Conservation (phyloP, 768 basidiomycete genomes). For the Leccinum longicurvipes region DNA sequence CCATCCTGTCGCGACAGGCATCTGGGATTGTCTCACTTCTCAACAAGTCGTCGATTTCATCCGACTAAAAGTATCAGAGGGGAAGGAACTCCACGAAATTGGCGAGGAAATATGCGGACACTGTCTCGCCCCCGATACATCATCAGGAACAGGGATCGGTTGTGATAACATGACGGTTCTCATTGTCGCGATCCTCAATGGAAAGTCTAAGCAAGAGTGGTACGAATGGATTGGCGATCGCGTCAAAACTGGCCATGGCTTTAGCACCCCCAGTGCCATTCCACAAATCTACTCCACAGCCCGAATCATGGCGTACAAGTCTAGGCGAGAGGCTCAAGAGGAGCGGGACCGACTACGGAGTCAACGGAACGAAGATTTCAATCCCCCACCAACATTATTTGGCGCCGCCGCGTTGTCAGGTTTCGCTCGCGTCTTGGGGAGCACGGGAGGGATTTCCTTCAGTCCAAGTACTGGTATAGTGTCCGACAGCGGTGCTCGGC, state of each 20-base stretch:
- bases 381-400: conserved; percentile 24
- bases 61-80: conserved; percentile 75
- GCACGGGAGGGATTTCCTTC: conserved; percentile 64
- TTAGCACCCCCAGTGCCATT: conserved; percentile 67
- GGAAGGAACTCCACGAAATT: conserved; percentile 77
- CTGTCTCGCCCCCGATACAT: conserved; percentile 92
- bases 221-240: conserved; percentile 84
- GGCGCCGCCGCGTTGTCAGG: conserved; percentile 40
- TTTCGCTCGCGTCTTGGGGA: conserved; percentile 54
- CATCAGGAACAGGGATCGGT: conserved; percentile 87
- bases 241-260: conserved; percentile 72
- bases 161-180: conserved; percentile 99
- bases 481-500: conserved; percentile 40
- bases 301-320: conserved; percentile 61
- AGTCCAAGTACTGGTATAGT: conserved; percentile 51
- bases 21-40: conserved; percentile 96
- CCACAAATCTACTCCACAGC: conserved; percentile 74
- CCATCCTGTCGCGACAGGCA: conserved; percentile 52
- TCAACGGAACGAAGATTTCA: conserved; percentile 35
- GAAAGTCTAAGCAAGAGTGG: conserved; percentile 90
- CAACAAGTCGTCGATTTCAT: conserved; percentile 92
- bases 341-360: conserved; percentile 40
- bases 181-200: conserved; percentile 83
- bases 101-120: conserved; percentile 88
- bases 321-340: conserved; percentile 56